Percentiles rank a stretch among this genome's conserved stretches.
Conservation (phyloP, 2,329 filamentous ascomycete genomes). For the Phialophora chinensis region DNA sequence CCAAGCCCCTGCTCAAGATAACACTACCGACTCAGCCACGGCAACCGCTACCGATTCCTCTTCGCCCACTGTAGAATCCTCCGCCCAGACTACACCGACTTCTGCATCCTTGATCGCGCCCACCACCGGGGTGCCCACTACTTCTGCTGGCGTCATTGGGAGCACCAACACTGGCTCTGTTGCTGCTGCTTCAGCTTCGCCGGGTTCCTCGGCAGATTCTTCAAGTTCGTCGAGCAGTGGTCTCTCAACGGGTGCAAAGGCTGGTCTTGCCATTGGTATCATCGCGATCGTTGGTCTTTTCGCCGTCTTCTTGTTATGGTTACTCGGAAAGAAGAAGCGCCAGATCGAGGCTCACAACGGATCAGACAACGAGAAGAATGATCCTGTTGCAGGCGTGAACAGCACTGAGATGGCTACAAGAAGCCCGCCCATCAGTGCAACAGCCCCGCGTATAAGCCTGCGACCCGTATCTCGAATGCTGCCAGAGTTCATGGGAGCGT, state of each 20-base stretch:
- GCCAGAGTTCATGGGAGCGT: slow-evolving; percentile 63
- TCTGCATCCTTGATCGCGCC: slow-evolving; percentile 30
- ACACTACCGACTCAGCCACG: slow-evolving; percentile 16
- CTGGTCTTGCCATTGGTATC: slow-evolving; percentile 84
- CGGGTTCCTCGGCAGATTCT: slow-evolving; percentile 17
- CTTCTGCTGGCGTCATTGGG: slow-evolving; percentile 29
- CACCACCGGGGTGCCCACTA: slow-evolving; percentile 15
- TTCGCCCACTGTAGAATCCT: slow-evolving; percentile 17
- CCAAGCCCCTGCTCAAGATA: slow-evolving; percentile 7
- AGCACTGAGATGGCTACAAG: slow-evolving; percentile 45
- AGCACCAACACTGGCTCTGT: slow-evolving; percentile 25
- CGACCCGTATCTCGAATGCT: slow-evolving; percentile 84
- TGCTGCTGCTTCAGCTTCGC: slow-evolving; percentile 32
- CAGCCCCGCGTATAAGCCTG: slow-evolving; percentile 80
- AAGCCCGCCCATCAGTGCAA: slow-evolving; percentile 50
- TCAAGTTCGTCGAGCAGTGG: slow-evolving; percentile 42
- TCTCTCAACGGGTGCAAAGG: slow-evolving; percentile 63
- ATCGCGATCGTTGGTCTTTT: slow-evolving; percentile 71
- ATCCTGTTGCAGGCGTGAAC: slow-evolving; percentile 42
- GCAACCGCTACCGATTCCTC: slow-evolving; percentile 15
- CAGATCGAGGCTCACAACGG: slow-evolving; percentile 55
- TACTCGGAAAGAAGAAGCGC: slow-evolving; percentile 74
- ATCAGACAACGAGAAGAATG: slow-evolving; percentile 69
- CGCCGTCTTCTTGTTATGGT: slow-evolving; percentile 71
- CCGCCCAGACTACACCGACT: slow-evolving; percentile 38